phyloP scores from a whole-genome alignment of 768 basidiomycete genomes.

The Leccinum subtestaceum region DNA sequence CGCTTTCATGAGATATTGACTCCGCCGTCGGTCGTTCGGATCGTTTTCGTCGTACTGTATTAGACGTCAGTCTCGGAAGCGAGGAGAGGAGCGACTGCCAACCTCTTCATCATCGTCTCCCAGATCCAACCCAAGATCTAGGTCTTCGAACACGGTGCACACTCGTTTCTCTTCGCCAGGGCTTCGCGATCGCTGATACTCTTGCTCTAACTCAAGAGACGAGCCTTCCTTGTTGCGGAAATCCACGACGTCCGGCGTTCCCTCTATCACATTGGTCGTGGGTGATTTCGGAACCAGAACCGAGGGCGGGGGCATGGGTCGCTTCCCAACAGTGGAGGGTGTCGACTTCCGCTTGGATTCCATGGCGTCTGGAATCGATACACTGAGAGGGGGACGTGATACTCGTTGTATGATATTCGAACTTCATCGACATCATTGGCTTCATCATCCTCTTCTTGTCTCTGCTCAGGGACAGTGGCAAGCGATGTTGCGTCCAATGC shows the following conservation, averaged over 20 bases:
- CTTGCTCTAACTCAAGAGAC: constrained; percentile 29
- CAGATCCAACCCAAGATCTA: constrained; percentile 43
- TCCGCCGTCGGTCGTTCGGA: constrained; percentile 69
- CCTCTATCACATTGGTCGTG: constrained; percentile 30
- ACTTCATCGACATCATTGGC: constrained; percentile 33
- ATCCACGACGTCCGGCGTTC: constrained; percentile 7
- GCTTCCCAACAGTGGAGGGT: constrained; percentile 17
- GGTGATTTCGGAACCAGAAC: constrained; percentile 43
- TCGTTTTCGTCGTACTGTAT: constrained; percentile 65
- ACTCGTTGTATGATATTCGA: constrained; percentile 40
- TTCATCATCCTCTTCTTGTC: constrained; percentile 30
- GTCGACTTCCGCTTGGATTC: constrained; percentile 37
- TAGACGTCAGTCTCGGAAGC: constrained; percentile 15
- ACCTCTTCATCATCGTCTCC: constrained; percentile 44
- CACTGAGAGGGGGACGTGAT: constrained; percentile 32
- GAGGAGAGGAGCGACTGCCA: constrained; percentile 18
- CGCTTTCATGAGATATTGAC: constrained; percentile 71
- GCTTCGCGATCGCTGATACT: constrained; percentile 31
- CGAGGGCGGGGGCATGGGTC: constrained; percentile 44
- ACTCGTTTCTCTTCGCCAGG: constrained; percentile 44
- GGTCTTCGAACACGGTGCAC: constrained; percentile 44
- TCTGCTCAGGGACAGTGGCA: constrained; percentile 25
- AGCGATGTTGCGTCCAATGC: constrained; percentile 47
- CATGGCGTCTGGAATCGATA: constrained; percentile 43
- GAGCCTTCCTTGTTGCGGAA: constrained; percentile 17